A percentile compares a stretch with the other conserved stretches of the same genome.
These are phyloP conservation scores for Trifolium dubium DNA, from an alignment of 306 rosid species.

Conservation along the genomic window DNA sequence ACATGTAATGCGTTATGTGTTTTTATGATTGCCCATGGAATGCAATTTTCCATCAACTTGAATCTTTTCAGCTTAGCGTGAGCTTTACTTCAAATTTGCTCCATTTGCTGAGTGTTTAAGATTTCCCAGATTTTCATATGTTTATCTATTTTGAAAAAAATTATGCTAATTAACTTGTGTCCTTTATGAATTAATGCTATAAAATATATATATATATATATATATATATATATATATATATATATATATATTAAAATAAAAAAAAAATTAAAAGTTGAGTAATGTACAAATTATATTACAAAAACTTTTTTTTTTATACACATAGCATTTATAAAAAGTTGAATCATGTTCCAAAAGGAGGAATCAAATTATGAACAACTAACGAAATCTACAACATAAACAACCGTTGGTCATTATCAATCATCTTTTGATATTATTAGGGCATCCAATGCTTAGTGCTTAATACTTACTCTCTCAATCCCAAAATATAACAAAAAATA, in stretches of 20 bases:
- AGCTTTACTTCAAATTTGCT: slow-evolving; percentile 24
- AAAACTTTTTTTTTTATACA: too few relatives aligned
- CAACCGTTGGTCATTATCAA: slow-evolving; percentile 20
- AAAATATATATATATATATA: too few relatives aligned
- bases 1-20: background rate
- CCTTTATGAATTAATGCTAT: too few relatives aligned
- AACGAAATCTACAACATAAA: slow-evolving; percentile 20
- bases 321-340: too few relatives aligned
- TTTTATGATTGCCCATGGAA: background rate
- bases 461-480: too few relatives aligned
- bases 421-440: slow-evolving; percentile 23
- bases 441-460: slow-evolving; percentile 49
- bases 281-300: too few relatives aligned
- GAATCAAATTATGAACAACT: slow-evolving; percentile 30
- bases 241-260: too few relatives aligned
- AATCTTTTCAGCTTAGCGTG: slow-evolving; percentile 1
- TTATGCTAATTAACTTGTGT: too few relatives aligned
- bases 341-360: slow-evolving; percentile 47
- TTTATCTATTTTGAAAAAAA: slow-evolving; percentile 35
- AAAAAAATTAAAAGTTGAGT: too few relatives aligned
- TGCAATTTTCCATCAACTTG: slow-evolving; percentile 19
- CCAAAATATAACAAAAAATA: too few relatives aligned
- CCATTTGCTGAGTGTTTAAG: slow-evolving; percentile 34
- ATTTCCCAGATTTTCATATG: slow-evolving; percentile 43
- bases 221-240: too few relatives aligned